Conservation (phyloP, 2,329 filamentous ascomycete genomes). For the Neofusicoccum kwambonambiense region DNA sequence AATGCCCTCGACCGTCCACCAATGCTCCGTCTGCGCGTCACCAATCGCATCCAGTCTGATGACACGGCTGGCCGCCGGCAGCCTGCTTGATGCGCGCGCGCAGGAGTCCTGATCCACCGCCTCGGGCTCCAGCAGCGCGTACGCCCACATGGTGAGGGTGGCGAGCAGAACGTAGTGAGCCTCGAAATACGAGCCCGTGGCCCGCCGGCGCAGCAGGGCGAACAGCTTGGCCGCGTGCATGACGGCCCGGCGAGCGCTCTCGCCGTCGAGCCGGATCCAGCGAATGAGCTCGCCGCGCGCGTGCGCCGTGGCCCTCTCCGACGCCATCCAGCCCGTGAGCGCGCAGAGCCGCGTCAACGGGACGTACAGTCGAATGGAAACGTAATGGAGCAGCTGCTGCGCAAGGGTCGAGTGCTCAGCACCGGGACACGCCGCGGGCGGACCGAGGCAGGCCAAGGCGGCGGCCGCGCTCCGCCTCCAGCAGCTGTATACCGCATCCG, state of each 20-base stretch:
- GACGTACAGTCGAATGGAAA: not conserved
- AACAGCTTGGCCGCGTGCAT: slow-evolving; percentile 4
- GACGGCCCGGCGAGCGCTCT: not conserved
- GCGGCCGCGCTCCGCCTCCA: not conserved
- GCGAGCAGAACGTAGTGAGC: not conserved
- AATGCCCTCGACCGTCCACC: not conserved
- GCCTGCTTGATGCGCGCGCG: not conserved
- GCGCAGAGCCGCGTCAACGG: not conserved
- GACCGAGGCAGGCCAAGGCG: not conserved
- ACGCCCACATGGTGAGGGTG: not conserved
- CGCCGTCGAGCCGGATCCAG: not conserved
- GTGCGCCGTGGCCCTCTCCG: not conserved
- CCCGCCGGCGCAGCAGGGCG: not conserved
- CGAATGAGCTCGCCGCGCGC: not conserved
- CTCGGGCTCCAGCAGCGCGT: slow-evolving; percentile 1
- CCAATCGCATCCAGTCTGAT: not conserved
- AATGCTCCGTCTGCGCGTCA: not conserved
- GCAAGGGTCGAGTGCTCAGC: not conserved
- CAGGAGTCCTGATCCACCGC: not conserved
- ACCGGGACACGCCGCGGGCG: not conserved
- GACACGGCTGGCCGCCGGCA: not conserved
- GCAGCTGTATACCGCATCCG: not conserved
- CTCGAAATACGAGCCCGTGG: not conserved
- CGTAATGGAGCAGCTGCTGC: not conserved
- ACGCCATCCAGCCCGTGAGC: not conserved